Percentiles rank a stretch among this genome's conserved stretches.
Evolutionary conservation across 2,329 filamentous ascomycete genomes (phyloP).

Genomic region (Penicillium paneum): DNA sequence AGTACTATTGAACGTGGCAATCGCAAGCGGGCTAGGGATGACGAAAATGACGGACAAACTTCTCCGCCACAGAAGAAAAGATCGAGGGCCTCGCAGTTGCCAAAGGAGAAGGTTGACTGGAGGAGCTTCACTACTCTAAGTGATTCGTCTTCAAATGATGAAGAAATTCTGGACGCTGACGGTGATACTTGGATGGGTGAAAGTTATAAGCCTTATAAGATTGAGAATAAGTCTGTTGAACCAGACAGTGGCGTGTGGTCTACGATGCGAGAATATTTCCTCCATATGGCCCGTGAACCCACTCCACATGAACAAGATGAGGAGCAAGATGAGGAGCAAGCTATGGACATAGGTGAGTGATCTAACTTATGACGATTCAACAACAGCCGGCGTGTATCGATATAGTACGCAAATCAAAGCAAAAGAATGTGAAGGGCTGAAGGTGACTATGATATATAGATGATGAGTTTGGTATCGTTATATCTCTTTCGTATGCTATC

Average conservation of each 20-base stretch:
- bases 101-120: neutral
- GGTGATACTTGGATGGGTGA: neutral
- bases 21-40: neutral
- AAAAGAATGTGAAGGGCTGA: too few relatives aligned
- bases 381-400: neutral
- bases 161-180: neutral
- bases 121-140: neutral
- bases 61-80: neutral
- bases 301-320: neutral
- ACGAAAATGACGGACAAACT: neutral
- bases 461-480: neutral
- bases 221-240: neutral
- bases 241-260: neutral
- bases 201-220: neutral
- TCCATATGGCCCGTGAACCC: neutral
- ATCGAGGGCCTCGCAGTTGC: too few relatives aligned
- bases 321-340: neutral
- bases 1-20: neutral
- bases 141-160: neutral
- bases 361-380: neutral
- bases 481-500: too few relatives aligned
- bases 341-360: neutral
- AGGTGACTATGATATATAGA: neutral
- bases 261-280: neutral
- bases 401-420: neutral